Conservation (phyloP, 140 eudicot species). For the Cichorium intybus region DNA sequence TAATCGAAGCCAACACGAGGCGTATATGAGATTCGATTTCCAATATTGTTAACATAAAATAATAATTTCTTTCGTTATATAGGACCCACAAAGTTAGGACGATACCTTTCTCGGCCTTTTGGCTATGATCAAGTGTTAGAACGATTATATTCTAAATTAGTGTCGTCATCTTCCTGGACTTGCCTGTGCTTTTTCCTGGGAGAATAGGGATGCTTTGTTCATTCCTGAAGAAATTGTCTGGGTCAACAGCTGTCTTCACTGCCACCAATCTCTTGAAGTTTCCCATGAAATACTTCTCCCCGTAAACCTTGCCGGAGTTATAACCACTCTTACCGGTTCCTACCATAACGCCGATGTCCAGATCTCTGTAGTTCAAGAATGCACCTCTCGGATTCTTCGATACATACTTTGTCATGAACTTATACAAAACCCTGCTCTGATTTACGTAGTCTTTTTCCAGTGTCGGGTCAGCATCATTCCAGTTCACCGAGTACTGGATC, state of each 20-base stretch:
- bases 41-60: not conserved
- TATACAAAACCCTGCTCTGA: conserved; percentile 24
- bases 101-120: conserved; percentile 83
- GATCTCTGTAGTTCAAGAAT: conserved; percentile 28
- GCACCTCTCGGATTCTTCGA: conserved; percentile 26
- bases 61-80: not conserved
- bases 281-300: conserved; percentile 36
- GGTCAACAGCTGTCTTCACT: conserved; percentile 32
- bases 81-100: not conserved
- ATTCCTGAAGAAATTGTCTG: conserved; percentile 29
- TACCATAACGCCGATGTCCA: conserved; percentile 33
- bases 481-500: conserved; percentile 33
- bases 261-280: conserved; percentile 31
- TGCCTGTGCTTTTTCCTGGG: conserved; percentile 7
- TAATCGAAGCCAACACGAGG: not conserved
- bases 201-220: conserved; percentile 34
- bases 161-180: conserved; percentile 18
- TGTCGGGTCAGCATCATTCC: conserved; percentile 20
- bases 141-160: not conserved
- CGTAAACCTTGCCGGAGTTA: conserved; percentile 32
- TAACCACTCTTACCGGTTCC: conserved; percentile 17
- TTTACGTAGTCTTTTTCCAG: conserved; percentile 10
- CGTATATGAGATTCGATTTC: not conserved
- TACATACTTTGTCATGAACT: conserved; percentile 24
- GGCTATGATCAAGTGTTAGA: conserved; percentile 74